These are phyloP conservation scores for Xylaria sp. DNA, from an alignment of 2,329 filamentous ascomycete species.

Conservation along the genomic window DNA sequence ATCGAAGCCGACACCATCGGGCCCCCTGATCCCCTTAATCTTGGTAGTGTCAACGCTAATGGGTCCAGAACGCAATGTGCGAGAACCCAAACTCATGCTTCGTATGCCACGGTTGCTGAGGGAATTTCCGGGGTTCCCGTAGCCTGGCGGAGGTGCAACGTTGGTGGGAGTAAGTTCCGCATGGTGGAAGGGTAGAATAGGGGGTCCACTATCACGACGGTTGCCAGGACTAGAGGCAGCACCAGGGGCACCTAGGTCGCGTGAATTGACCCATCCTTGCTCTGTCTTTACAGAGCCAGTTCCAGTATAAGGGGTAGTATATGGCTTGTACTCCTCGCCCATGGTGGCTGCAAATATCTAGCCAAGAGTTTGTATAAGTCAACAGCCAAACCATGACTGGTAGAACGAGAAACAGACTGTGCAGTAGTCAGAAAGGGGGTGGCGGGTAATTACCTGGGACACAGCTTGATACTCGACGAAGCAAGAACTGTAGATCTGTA, in stretches of 20 bases:
- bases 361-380: not conserved
- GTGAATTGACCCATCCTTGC: conserved; percentile 29
- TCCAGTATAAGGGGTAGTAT: conserved; percentile 39
- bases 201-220: conserved; percentile 19
- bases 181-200: conserved; percentile 24
- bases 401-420: not conserved
- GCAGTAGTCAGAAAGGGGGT: too few relatives aligned
- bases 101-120: not conserved
- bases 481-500: not conserved
- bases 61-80: conserved; percentile 45
- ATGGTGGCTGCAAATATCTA: conserved; percentile 4
- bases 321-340: conserved; percentile 32
- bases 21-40: conserved; percentile 49
- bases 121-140: not conserved
- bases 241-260: conserved; percentile 27
- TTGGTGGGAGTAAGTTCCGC: conserved; percentile 18
- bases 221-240: conserved; percentile 23
- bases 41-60: conserved; percentile 50
- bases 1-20: conserved; percentile 24
- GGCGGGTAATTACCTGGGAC: too few relatives aligned
- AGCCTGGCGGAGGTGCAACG: conserved; percentile 7
- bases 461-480: not conserved
- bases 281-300: conserved; percentile 30
- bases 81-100: conserved; percentile 3
- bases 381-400: not conserved